These are phyloP conservation scores for Rhizoclosmatium globosum DNA, from an alignment of 192 early-diverging fungal genomes.

Conservation along the genomic window DNA sequence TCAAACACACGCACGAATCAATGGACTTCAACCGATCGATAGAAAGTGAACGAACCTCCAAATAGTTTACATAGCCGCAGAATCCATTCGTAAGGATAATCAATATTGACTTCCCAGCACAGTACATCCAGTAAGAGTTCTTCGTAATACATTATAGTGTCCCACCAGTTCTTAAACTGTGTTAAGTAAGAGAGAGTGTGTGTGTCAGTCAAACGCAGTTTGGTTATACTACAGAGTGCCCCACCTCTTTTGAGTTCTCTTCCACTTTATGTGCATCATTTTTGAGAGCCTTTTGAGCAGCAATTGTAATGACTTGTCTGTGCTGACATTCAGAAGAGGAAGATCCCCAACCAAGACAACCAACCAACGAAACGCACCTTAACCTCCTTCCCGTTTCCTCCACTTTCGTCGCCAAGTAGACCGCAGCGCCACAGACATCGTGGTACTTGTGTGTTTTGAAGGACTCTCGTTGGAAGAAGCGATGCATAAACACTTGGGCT, in stretches of 20 bases:
- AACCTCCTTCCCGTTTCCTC: slow-evolving; percentile 33
- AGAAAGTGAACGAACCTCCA: slow-evolving; percentile 7
- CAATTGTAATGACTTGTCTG: neutral
- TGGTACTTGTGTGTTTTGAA: slow-evolving; percentile 42
- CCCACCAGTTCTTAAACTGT: slow-evolving; percentile 36
- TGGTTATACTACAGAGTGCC: no score
- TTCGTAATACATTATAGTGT: slow-evolving; percentile 45
- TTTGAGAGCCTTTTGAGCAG: slow-evolving; percentile 24
- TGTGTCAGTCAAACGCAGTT: no score
- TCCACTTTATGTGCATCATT: slow-evolving; percentile 23
- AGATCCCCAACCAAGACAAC: no score
- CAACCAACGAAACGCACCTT: neutral
- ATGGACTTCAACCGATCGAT: neutral
- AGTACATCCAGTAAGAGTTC: slow-evolving; percentile 37
- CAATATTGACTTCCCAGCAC: slow-evolving; percentile 42
- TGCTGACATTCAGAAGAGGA: no score
- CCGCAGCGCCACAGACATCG: slow-evolving; percentile 37
- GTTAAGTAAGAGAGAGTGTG: no score
- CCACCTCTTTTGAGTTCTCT: slow-evolving; percentile 19
- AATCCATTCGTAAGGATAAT: slow-evolving; percentile 37
- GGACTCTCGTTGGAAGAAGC: slow-evolving; percentile 50
- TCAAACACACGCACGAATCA: neutral
- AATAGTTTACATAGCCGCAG: slow-evolving; percentile 15
- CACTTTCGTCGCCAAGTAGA: slow-evolving; percentile 44
- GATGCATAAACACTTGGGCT: slow-evolving; percentile 47